These are phyloP conservation scores for Letharia lupina DNA, from an alignment of 495 filamentous ascomycete genomes.

Conservation along the genomic window DNA sequence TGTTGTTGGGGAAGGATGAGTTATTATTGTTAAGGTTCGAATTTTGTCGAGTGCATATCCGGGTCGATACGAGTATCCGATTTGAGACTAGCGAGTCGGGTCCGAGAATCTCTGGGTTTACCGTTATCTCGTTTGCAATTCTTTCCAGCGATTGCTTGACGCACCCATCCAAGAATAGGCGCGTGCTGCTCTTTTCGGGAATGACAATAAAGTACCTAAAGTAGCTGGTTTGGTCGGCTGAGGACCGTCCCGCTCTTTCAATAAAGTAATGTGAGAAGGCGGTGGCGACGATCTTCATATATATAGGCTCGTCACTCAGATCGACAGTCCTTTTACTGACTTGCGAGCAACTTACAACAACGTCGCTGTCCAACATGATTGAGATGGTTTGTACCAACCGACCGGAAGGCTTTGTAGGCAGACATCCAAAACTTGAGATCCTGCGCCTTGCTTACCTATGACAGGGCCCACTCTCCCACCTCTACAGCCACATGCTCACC, in stretches of 20 bases:
- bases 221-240: not conserved
- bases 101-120: not conserved
- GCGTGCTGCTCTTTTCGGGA: not conserved
- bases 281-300: not conserved
- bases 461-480: conserved; percentile 30
- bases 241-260: not conserved
- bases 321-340: not conserved
- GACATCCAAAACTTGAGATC: not conserved
- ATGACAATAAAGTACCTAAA: not conserved
- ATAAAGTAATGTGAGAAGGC: not conserved
- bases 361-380: not conserved
- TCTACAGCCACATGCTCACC: conserved; percentile 31
- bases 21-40: no score
- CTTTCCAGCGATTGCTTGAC: not conserved
- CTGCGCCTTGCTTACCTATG: not conserved
- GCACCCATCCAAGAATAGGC: conserved; percentile 3
- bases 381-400: conserved; percentile 30
- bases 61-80: no score
- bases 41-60: no score
- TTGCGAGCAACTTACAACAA: not conserved
- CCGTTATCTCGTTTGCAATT: not conserved
- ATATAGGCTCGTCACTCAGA: not conserved
- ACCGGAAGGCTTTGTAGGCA: conserved; percentile 32
- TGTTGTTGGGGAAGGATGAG: no score
- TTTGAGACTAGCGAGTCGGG: conserved; percentile 1